phyloP scores from a whole-genome alignment of 164 flowering plant species.

The Berberis thunbergii region DNA sequence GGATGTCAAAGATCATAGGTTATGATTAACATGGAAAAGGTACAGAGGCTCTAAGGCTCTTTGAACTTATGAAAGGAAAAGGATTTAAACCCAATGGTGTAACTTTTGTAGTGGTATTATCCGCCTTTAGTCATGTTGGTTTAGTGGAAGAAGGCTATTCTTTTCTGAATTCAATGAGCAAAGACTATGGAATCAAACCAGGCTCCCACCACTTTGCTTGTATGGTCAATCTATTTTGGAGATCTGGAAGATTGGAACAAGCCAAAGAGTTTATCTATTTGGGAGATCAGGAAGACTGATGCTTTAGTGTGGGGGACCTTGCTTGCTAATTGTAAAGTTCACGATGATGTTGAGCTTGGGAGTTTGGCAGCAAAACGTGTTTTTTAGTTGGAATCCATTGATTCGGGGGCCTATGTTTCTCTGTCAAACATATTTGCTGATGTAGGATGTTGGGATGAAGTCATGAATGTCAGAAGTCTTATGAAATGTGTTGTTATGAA shows the following conservation, averaged over 20 bases:
- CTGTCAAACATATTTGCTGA: constrained; percentile 76
- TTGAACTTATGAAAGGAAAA: constrained; percentile 46
- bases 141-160: constrained; percentile 65
- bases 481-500: constrained; percentile 40
- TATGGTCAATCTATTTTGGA: constrained; percentile 76
- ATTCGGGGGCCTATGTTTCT: constrained; percentile 55
- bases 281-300: constrained; percentile 56
- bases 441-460: constrained; percentile 66
- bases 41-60: constrained; percentile 46
- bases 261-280: constrained; percentile 50
- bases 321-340: constrained; percentile 68
- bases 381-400: constrained; percentile 43
- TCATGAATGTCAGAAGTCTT: constrained; percentile 34
- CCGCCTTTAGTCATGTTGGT: constrained; percentile 76
- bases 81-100: constrained; percentile 61
- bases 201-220: constrained; percentile 55
- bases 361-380: constrained; percentile 47
- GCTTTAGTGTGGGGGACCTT: constrained; percentile 68
- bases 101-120: constrained; percentile 63
- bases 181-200: constrained; percentile 57
- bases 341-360: constrained; percentile 63
- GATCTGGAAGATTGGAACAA: constrained; percentile 63
- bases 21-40: constrained; percentile 80
- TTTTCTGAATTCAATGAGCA: constrained; percentile 55
- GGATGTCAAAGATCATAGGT: constrained; percentile 68